phyloP scores from a whole-genome alignment of 2,329 filamentous ascomycete species.

The Fusarium marasasianum region DNA sequence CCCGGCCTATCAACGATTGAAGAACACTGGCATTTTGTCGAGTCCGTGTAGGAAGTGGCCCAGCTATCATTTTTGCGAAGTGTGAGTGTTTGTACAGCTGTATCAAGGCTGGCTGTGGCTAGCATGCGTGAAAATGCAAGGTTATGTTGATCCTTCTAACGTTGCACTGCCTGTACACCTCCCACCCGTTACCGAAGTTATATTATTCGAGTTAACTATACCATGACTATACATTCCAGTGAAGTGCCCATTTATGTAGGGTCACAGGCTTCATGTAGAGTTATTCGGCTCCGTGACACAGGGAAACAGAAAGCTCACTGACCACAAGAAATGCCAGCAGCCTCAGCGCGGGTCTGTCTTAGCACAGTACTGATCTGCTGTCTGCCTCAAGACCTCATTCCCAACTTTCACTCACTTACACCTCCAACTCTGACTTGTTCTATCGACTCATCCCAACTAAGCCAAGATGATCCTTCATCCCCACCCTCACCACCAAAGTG shows the following conservation, averaged over 20 bases:
- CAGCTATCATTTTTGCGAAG: neutral
- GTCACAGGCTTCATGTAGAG: neutral
- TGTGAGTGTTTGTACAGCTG: neutral
- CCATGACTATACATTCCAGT: neutral
- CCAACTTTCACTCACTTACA: neutral
- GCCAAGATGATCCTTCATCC: conserved; percentile 15
- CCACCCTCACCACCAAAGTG: conserved; percentile 35
- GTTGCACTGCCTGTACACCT: neutral
- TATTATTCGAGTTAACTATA: neutral
- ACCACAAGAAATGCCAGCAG: neutral
- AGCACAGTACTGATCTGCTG: neutral
- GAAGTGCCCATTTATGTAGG: neutral
- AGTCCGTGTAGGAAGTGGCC: neutral
- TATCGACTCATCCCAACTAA: neutral
- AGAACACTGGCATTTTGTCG: neutral
- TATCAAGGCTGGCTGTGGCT: neutral
- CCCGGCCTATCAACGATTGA: neutral
- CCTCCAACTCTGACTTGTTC: neutral
- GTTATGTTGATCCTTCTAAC: neutral
- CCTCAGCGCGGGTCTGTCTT: neutral
- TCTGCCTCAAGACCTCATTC: neutral
- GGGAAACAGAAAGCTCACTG: neutral
- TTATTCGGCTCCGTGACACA: neutral
- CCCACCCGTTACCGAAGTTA: neutral
- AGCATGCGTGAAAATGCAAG: neutral